Conservation (phyloP, 768 basidiomycete species). For the Suillus plorans region DNA sequence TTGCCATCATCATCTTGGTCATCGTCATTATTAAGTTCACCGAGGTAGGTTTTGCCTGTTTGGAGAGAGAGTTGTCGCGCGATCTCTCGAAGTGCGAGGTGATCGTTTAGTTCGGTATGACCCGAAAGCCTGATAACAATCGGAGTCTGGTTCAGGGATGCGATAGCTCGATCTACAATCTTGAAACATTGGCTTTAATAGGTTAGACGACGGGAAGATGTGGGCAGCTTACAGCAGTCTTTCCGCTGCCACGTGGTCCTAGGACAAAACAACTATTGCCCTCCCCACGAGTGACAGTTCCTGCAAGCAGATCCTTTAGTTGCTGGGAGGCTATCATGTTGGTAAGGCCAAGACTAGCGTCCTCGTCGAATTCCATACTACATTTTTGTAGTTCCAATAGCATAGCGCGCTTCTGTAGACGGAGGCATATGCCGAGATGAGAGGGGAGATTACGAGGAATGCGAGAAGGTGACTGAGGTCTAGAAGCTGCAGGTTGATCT, state of each 20-base stretch:
- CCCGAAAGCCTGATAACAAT: constrained; percentile 85
- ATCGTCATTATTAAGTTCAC: constrained; percentile 38
- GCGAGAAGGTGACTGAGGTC: constrained; percentile 18
- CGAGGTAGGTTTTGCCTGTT: constrained; percentile 60
- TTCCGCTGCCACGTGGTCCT: constrained; percentile 85
- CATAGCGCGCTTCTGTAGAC: constrained; percentile 58
- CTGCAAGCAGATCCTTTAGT: constrained; percentile 62
- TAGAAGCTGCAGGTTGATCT: constrained; percentile 6
- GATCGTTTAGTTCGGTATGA: constrained; percentile 81
- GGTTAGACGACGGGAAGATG: constrained; percentile 4
- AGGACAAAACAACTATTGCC: constrained; percentile 91
- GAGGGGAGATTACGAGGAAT: constrained; percentile 34
- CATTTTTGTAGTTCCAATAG: constrained; percentile 43
- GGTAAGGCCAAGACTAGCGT: constrained; percentile 36
- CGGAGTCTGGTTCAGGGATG: constrained; percentile 45
- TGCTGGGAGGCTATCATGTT: constrained; percentile 57
- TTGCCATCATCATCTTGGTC: constrained; percentile 36
- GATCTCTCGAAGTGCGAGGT: constrained; percentile 89
- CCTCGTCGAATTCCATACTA: constrained; percentile 24
- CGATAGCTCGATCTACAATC: constrained; percentile 62
- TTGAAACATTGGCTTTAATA: constrained; percentile 25
- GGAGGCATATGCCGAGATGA: constrained; percentile 46
- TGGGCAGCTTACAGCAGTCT: constrained; percentile 61
- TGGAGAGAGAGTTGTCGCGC: constrained; percentile 80
- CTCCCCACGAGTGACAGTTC: constrained; percentile 78